These are phyloP conservation scores for Lumnitzera littorea DNA, from an alignment of 345 rosid species.

Conservation along the genomic window DNA sequence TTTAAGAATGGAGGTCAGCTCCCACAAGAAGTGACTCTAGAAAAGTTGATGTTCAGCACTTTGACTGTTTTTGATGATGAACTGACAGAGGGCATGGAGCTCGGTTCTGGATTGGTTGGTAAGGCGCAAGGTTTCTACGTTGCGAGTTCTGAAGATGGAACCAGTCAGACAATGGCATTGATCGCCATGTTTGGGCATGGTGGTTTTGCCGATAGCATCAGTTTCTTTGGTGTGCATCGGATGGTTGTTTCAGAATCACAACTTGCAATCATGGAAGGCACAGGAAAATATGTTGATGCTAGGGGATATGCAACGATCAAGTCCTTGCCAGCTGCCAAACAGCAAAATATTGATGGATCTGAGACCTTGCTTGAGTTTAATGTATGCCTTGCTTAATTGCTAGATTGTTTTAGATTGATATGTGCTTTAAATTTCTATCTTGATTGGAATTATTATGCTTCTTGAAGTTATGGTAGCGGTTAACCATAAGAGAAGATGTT, in stretches of 20 bases:
- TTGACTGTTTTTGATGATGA: constrained; percentile 77
- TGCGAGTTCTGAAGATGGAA: constrained; percentile 73
- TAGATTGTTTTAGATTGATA: neutral
- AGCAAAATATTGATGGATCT: constrained; percentile 56
- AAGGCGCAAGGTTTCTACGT: constrained; percentile 86
- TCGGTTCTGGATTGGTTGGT: constrained; percentile 59
- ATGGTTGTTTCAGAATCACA: constrained; percentile 73
- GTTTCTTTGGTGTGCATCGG: constrained; percentile 72
- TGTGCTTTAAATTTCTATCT: neutral
- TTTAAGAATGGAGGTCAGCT: constrained; percentile 44
- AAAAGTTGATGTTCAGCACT: constrained; percentile 78
- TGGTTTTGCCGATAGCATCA: constrained; percentile 62
- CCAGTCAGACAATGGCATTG: constrained; percentile 69
- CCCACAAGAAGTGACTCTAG: constrained; percentile 42
- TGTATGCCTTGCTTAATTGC: constrained; percentile 43
- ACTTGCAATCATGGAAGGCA: constrained; percentile 83
- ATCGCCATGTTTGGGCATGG: constrained; percentile 71
- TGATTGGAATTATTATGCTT: neutral
- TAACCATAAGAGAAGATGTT: too few species aligned
- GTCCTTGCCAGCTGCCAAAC: constrained; percentile 45
- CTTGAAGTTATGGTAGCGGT: too few species aligned
- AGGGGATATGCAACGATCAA: constrained; percentile 62
- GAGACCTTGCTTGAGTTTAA: constrained; percentile 58
- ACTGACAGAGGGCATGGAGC: constrained; percentile 61
- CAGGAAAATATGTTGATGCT: constrained; percentile 73